Conservation (phyloP, 169 alveolate genomes). For the Cryptosporidium sp. region DNA sequence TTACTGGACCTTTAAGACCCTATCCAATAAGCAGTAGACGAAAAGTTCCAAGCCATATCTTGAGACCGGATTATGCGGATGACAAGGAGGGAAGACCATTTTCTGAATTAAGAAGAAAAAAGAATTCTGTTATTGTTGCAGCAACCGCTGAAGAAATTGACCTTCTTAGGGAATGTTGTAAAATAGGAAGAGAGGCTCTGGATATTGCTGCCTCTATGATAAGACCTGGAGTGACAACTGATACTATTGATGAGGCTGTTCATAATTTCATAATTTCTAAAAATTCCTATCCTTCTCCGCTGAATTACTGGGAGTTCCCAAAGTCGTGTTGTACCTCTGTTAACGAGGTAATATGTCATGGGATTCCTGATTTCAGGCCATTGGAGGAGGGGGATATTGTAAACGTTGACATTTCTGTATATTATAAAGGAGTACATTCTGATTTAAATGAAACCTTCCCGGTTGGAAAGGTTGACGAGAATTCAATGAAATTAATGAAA, state of each 20-base stretch:
- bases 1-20: slow-evolving; percentile 95
- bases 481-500: slow-evolving; percentile 89
- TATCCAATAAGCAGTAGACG: slow-evolving; percentile 90
- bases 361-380: slow-evolving; percentile 96
- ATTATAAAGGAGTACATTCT: slow-evolving; percentile 94
- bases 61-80: slow-evolving; percentile 96
- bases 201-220: slow-evolving; percentile 93
- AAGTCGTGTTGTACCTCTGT: slow-evolving; percentile 97
- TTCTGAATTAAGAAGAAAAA: slow-evolving; percentile 87
- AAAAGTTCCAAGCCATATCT: slow-evolving; percentile 93
- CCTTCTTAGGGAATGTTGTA: slow-evolving; percentile 85
- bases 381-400: slow-evolving; percentile 92
- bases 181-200: slow-evolving; percentile 92
- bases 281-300: slow-evolving; percentile 98
- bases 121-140: slow-evolving; percentile 82
- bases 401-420: slow-evolving; percentile 96
- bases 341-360: slow-evolving; percentile 99
- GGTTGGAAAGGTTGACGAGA: slow-evolving; percentile 94
- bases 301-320: slow-evolving; percentile 96
- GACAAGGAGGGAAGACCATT: slow-evolving; percentile 89
- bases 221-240: slow-evolving; percentile 96
- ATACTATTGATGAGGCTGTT: slow-evolving; percentile 93
- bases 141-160: slow-evolving; percentile 89
- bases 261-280: slow-evolving; percentile 92
- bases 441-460: slow-evolving; percentile 96